Percentiles rank a stretch among this genome's conserved stretches.
These are phyloP conservation scores for Eucalyptus grandis DNA, from an alignment of 345 rosid species.

Conservation along the genomic window DNA sequence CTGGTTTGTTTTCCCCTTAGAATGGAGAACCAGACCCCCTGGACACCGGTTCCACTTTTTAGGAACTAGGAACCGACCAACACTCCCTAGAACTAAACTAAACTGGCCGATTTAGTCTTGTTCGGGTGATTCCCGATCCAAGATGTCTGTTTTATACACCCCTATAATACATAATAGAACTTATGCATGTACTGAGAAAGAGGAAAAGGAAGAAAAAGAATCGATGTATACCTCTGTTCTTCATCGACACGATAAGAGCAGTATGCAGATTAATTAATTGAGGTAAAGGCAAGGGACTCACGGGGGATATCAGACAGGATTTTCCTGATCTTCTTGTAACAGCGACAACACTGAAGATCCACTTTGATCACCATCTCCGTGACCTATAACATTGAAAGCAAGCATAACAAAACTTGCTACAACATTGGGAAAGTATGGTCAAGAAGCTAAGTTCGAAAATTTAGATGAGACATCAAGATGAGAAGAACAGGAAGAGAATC, in stretches of 20 bases:
- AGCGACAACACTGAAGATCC: background rate
- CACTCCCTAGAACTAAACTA: no score
- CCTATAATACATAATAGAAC: no score
- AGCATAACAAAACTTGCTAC: background rate
- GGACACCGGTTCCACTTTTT: no score
- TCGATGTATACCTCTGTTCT: background rate
- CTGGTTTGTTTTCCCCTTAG: no score
- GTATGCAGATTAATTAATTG: background rate
- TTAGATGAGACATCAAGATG: background rate
- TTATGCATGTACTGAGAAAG: no score
- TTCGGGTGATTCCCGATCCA: no score
- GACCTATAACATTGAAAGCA: background rate
- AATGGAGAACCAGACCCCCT: no score
- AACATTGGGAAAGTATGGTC: background rate
- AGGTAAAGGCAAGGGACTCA: conserved; percentile 14
- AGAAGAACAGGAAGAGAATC: background rate
- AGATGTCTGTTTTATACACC: no score
- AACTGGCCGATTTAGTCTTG: no score
- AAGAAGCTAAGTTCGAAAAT: background rate
- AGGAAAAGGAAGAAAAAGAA: background rate
- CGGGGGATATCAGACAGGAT: conserved; percentile 50
- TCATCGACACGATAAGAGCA: background rate
- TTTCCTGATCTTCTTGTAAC: conserved; percentile 49
- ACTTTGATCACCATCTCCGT: background rate
- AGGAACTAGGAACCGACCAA: no score